phyloP scores from a whole-genome alignment of 176 grass and related monocot genomes.

The Stipa capillata region DNA sequence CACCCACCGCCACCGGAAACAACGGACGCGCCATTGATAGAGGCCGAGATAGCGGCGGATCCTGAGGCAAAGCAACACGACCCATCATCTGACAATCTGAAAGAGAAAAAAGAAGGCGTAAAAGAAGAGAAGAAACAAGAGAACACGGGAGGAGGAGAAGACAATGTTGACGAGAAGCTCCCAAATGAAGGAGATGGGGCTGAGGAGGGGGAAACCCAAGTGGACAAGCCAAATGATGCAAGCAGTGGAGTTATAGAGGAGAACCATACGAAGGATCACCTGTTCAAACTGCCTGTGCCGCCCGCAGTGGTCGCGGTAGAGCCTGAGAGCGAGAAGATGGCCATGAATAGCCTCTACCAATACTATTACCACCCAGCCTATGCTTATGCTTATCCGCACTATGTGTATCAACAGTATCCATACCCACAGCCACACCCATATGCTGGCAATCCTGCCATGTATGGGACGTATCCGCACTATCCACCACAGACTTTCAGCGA shows the following conservation, averaged over 20 bases:
- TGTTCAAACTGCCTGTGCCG: not conserved
- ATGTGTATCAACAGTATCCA: not conserved
- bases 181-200: not conserved
- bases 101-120: not conserved
- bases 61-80: not conserved
- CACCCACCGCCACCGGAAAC: not conserved
- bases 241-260: not conserved
- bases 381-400: not conserved
- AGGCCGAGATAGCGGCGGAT: not conserved
- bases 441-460: not conserved
- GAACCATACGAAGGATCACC: not conserved
- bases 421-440: not conserved
- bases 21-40: too few relatives aligned
- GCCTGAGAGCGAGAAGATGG: constrained; percentile 5
- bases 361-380: not conserved
- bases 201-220: not conserved
- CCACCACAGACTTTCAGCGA: not conserved
- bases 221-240: not conserved
- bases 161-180: not conserved
- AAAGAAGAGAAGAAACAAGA: not conserved
- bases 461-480: not conserved
- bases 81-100: not conserved
- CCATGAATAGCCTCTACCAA: not conserved
- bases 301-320: not conserved
- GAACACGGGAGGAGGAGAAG: not conserved